A percentile compares a stretch with the other conserved stretches of the same genome.
phyloP scores from a whole-genome alignment of 345 rosid genomes.

The Brassica cretica region DNA sequence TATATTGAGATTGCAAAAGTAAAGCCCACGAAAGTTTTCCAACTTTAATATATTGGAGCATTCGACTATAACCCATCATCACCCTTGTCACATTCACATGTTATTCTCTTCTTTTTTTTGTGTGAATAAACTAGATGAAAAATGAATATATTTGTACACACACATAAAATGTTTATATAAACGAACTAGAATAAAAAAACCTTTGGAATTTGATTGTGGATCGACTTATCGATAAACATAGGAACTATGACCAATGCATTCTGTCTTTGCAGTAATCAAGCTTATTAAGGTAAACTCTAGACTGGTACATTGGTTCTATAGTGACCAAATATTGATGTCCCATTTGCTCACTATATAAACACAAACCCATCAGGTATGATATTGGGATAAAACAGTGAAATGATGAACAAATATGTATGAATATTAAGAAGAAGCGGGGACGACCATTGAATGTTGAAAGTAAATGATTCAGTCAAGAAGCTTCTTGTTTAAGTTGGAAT shows the following conservation, averaged over 20 bases:
- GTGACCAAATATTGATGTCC: slow-evolving; percentile 9
- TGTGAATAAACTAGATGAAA: slow-evolving; percentile 1
- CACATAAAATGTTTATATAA: neutral
- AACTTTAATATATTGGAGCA: slow-evolving; percentile 38
- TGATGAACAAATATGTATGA: slow-evolving; percentile 8
- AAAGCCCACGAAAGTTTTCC: slow-evolving; percentile 43
- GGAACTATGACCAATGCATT: neutral
- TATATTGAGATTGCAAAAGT: slow-evolving; percentile 33
- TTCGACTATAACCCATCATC: slow-evolving; percentile 36
- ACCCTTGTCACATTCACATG: slow-evolving; percentile 38
- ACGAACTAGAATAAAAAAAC: neutral
- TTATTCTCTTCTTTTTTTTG: neutral
- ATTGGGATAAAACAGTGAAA: slow-evolving; percentile 3
- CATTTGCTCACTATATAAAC: neutral
- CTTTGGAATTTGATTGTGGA: neutral
- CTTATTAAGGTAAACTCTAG: neutral
- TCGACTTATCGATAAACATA: neutral
- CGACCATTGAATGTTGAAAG: slow-evolving; percentile 30
- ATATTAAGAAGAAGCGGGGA: slow-evolving; percentile 1
- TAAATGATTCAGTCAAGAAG: slow-evolving; percentile 35
- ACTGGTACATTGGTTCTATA: neutral
- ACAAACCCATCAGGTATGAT: neutral
- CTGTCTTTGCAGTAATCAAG: neutral
- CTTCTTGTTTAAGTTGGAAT: slow-evolving; percentile 32
- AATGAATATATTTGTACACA: slow-evolving; percentile 1